Conservation (phyloP, 306 rosid genomes). For the Hippophae tibetana region DNA sequence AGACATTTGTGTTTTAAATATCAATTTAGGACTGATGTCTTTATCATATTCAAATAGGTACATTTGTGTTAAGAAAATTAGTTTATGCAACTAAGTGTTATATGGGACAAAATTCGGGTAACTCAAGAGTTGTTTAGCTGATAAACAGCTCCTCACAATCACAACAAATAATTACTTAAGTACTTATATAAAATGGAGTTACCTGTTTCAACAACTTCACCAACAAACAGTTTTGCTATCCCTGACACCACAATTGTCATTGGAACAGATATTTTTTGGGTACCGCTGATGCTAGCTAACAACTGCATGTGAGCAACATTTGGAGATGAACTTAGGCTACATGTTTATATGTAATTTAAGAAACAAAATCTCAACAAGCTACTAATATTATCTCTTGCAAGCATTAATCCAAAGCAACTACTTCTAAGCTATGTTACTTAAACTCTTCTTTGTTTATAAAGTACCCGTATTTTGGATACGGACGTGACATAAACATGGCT, state of each 20-base stretch:
- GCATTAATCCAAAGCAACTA: too few species aligned
- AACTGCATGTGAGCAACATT: constrained; percentile 37
- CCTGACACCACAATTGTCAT: constrained; percentile 89
- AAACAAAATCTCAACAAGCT: not conserved
- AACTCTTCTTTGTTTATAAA: too few species aligned
- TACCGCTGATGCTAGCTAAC: constrained; percentile 73
- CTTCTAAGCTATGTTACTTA: too few species aligned
- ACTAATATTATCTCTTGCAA: not conserved
- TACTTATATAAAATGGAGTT: constrained; percentile 1
- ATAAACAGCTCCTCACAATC: not conserved
- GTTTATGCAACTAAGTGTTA: too few species aligned
- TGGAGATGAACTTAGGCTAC: not conserved
- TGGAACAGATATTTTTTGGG: constrained; percentile 78
- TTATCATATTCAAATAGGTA: too few species aligned
- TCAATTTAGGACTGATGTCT: too few species aligned
- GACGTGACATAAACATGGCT: too few species aligned
- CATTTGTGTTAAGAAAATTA: too few species aligned
- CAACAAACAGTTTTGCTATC: constrained; percentile 87
- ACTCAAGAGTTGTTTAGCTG: too few species aligned
- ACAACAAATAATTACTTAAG: not conserved
- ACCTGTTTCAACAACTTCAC: constrained; percentile 93
- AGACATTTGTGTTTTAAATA: too few species aligned
- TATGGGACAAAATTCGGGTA: too few species aligned
- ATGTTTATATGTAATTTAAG: not conserved
- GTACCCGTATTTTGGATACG: too few species aligned